Conservation (phyloP, 495 filamentous ascomycete species). For the Podospora conica region DNA sequence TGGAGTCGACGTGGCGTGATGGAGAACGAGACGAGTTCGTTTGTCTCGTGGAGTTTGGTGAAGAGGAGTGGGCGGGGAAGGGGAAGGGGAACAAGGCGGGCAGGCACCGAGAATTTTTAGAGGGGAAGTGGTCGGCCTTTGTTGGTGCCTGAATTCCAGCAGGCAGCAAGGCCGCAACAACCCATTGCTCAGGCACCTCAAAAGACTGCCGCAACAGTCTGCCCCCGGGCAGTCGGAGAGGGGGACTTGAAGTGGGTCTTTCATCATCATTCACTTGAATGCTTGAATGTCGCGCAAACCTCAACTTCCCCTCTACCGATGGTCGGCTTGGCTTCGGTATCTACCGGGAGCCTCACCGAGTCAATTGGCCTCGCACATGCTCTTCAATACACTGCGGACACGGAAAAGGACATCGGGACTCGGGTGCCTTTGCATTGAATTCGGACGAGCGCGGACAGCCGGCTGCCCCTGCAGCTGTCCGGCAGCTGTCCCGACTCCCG, state of each 20-base stretch:
- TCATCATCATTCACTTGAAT: not conserved
- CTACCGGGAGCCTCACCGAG: not conserved
- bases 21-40: not conserved
- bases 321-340: not conserved
- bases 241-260: not conserved
- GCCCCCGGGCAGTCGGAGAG: not conserved
- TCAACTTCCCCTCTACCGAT: not conserved
- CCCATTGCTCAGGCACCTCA: not conserved
- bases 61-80: constrained; percentile 1
- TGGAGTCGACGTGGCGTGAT: not conserved
- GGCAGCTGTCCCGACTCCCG: not conserved
- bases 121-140: not conserved
- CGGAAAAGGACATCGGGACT: not conserved
- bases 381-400: not conserved
- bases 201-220: not conserved
- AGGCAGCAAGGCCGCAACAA: not conserved
- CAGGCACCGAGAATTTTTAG: constrained; percentile 4
- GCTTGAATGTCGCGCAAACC: not conserved
- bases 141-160: not conserved
- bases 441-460: not conserved
- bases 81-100: no score
- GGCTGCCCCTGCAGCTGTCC: not conserved
- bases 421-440: not conserved
- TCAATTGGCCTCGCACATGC: not conserved
- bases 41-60: constrained; percentile 1